Evolutionary conservation across 83 land plant species (phyloP), one percentile per base, ranked within the genome.

Genomic region (Picea engelmannii): DNA sequence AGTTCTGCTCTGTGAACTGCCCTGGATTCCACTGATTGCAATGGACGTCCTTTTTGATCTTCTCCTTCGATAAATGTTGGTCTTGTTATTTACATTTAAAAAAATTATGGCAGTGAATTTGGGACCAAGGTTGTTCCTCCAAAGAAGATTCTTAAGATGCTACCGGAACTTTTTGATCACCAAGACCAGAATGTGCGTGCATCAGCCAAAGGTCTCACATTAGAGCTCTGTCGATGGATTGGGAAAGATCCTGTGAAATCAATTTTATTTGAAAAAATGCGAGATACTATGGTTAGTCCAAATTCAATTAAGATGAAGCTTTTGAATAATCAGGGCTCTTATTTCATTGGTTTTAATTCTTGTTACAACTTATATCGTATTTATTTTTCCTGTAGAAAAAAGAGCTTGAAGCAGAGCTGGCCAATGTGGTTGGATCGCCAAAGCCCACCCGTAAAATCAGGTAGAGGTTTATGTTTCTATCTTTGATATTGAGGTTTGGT

Each of bases 121-220:
- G 99, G 99, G 63, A 85, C 99, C 38, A 98, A 98, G 81, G 86
- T 98, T 79, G 93, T 98, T 55, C 96, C 98, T 12, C 97, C 99
- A 27, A 98, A 98, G 81, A 91, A 91, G 64, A 93, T 98, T 27
- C 78, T 98, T 71, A 98, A 95, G 87, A 98, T 98, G 98, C 92
- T 98, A 52, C 99, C 99, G 81, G 99, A 98, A 67, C 97, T 98
- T 63, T 98, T 98, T 86, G 97, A 96, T 86, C 99, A 98, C 84
- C 98, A 94, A 91, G 99, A 98, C 76, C 97, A 96, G 79, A 96
- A 98, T 91, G 99, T 98, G 38, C 93, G 99, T 80, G 98, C 99
- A 70, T 95, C 92, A 52, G 91, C 99, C 0, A 98, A 98, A 83
- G 99, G 99, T 23, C 83, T 98, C 61, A 98, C 99, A 5, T 90